A percentile compares a stretch with the other conserved stretches of the same genome.
These are phyloP conservation scores for Salicornia ramosissima DNA, from an alignment of 148 eudicot genomes.

Conservation along the genomic window DNA sequence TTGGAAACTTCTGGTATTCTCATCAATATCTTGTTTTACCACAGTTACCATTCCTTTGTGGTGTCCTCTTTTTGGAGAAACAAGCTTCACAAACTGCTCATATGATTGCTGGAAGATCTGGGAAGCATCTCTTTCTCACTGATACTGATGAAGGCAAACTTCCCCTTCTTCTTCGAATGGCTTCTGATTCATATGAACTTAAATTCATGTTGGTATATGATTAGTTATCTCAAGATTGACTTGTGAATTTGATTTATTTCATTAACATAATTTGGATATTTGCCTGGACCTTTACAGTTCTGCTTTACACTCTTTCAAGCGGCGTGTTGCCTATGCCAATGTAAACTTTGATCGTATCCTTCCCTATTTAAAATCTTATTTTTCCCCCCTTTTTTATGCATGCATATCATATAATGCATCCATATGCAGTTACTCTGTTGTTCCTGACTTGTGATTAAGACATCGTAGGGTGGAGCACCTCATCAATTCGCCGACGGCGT, in stretches of 20 bases:
- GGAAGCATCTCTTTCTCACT: constrained; percentile 85
- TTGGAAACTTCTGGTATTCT: background rate
- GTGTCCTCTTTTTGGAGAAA: constrained; percentile 72
- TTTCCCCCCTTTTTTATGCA: background rate
- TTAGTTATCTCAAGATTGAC: constrained; percentile 14
- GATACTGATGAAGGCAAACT: constrained; percentile 67
- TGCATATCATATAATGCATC: background rate
- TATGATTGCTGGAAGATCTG: constrained; percentile 83
- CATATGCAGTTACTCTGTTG: constrained; percentile 14
- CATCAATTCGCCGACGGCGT: constrained; percentile 77
- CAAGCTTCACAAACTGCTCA: constrained; percentile 83
- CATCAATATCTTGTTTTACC: constrained; percentile 10
- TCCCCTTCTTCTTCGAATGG: constrained; percentile 85
- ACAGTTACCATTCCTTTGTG: constrained; percentile 88
- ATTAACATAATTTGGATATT: background rate
- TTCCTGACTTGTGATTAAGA: constrained; percentile 48
- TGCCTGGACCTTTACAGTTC: constrained; percentile 50
- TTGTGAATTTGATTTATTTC: background rate
- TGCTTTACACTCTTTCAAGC: constrained; percentile 72
- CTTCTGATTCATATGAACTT: constrained; percentile 61
- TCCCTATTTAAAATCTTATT: background rate
- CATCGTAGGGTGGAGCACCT: constrained; percentile 93
- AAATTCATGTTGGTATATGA: constrained; percentile 66
- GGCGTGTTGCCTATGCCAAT: constrained; percentile 88
- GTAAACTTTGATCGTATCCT: constrained; percentile 11